A percentile compares a stretch with the other conserved stretches of the same genome.
These are phyloP conservation scores for Firmiana major DNA, from an alignment of 345 rosid species.

Conservation along the genomic window DNA sequence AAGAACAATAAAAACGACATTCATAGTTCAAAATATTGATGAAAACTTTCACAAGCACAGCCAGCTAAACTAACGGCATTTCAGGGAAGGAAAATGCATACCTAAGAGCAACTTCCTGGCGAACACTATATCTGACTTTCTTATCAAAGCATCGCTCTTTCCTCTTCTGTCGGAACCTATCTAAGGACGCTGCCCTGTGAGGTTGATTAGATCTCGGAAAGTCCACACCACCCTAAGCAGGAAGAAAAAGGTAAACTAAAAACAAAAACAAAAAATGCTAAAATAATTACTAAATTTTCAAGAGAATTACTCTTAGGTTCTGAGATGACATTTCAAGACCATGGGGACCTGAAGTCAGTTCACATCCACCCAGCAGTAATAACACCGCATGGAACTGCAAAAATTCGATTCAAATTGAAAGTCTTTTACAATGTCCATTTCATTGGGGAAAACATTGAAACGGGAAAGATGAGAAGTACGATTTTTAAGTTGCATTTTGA, in stretches of 20 bases:
- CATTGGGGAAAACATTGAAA: neutral
- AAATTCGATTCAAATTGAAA: neutral
- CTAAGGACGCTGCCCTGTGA: slow-evolving; percentile 82
- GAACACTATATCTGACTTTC: slow-evolving; percentile 93
- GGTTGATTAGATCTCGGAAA: slow-evolving; percentile 71
- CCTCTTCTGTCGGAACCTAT: slow-evolving; percentile 91
- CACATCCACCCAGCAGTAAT: slow-evolving; percentile 73
- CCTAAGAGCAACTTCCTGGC: slow-evolving; percentile 98
- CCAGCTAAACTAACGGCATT: slow-evolving; percentile 1
- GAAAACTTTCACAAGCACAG: neutral
- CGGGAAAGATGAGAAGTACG: neutral
- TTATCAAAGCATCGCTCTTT: slow-evolving; percentile 88
- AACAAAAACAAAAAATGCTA: neutral
- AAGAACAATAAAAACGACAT: neutral
- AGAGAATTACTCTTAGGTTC: slow-evolving; percentile 46
- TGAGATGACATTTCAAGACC: slow-evolving; percentile 56
- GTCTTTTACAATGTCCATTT: neutral
- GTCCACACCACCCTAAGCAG: slow-evolving; percentile 48
- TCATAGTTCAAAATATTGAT: slow-evolving; percentile 2
- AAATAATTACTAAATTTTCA: neutral
- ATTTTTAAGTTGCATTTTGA: neutral
- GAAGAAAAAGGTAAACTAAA: neutral
- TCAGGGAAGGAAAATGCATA: slow-evolving; percentile 16
- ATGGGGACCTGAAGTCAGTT: slow-evolving; percentile 55
- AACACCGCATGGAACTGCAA: slow-evolving; percentile 80